phyloP scores from a whole-genome alignment of 352 stramenopile genomes.

The Phytophthora sojae region DNA sequence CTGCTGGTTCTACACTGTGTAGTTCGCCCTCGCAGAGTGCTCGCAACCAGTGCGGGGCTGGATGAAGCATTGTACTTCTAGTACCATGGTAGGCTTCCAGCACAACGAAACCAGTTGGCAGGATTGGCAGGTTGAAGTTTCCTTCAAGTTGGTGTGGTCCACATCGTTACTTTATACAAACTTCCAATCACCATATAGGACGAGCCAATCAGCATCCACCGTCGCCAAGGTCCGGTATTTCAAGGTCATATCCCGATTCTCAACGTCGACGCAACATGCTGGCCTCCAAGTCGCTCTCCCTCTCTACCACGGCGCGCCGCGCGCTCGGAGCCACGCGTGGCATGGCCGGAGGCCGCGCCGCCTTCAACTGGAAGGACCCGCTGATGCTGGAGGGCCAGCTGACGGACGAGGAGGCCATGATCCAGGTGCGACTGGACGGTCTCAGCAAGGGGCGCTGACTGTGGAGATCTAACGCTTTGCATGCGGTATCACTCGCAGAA shows the following conservation, averaged over 20 bases:
- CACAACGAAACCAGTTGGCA: not conserved
- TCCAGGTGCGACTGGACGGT: slow-evolving; percentile 63
- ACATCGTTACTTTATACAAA: slow-evolving; percentile 22
- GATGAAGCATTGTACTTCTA: not conserved
- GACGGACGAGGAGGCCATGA: slow-evolving; percentile 92
- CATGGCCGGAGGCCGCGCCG: slow-evolving; percentile 54
- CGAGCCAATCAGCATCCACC: slow-evolving; percentile 35
- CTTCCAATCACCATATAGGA: slow-evolving; percentile 44
- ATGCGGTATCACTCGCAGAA: slow-evolving; percentile 58
- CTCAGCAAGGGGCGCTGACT: slow-evolving; percentile 2
- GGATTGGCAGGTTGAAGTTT: not conserved
- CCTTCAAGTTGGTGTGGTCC: slow-evolving; percentile 27
- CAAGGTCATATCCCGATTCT: slow-evolving; percentile 26
- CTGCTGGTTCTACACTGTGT: no score
- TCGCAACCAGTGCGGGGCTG: not conserved
- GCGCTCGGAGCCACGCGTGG: slow-evolving; percentile 44
- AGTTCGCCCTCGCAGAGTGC: no score
- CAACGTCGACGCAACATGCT: slow-evolving; percentile 41
- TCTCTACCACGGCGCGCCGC: slow-evolving; percentile 25
- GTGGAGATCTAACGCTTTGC: slow-evolving; percentile 7
- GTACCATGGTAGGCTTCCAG: not conserved
- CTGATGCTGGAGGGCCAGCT: slow-evolving; percentile 79
- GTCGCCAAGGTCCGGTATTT: not conserved
- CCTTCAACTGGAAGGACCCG: slow-evolving; percentile 88
- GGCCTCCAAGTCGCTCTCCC: slow-evolving; percentile 31